These are phyloP conservation scores for Trichophyton benhamiae DNA, from an alignment of 2,329 filamentous ascomycete genomes.

Conservation along the genomic window DNA sequence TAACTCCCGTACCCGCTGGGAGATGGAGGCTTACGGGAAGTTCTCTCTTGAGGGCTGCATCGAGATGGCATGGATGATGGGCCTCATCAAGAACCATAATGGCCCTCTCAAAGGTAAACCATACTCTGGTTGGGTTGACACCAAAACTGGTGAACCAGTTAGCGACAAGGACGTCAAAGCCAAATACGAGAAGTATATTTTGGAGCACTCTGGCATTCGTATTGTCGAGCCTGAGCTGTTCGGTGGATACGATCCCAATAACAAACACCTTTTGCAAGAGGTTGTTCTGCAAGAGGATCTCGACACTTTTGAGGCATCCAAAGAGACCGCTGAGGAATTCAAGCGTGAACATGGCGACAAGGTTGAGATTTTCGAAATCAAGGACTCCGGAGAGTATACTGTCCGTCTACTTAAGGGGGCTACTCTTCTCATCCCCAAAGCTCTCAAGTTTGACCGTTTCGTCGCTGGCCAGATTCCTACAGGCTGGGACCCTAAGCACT, in stretches of 20 bases:
- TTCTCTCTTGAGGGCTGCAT: slow-evolving; percentile 97
- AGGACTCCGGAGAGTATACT: slow-evolving; percentile 85
- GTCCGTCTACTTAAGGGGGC: slow-evolving; percentile 94
- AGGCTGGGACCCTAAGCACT: slow-evolving; percentile 92
- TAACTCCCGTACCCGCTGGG: slow-evolving; percentile 95
- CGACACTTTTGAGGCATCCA: slow-evolving; percentile 91
- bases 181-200: slow-evolving; percentile 93
- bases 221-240: slow-evolving; percentile 96
- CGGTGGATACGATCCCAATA: slow-evolving; percentile 90
- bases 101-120: slow-evolving; percentile 89
- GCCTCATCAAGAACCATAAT: slow-evolving; percentile 97
- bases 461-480: slow-evolving; percentile 95
- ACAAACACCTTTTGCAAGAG: slow-evolving; percentile 97
- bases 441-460: slow-evolving; percentile 88
- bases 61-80: slow-evolving; percentile 99
- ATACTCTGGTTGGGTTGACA: slow-evolving; percentile 91
- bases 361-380: slow-evolving; percentile 91
- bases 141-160: slow-evolving; percentile 86
- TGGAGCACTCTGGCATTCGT: slow-evolving; percentile 94
- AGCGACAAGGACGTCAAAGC: slow-evolving; percentile 96
- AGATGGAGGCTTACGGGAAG: slow-evolving; percentile 95
- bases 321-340: slow-evolving; percentile 96
- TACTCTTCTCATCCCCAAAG: slow-evolving; percentile 89
- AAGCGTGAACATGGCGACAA: slow-evolving; percentile 94
- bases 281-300: slow-evolving; percentile 95